Evolutionary conservation across 257 asterid species (phyloP).

Genomic region (Oldenlandia corymbosa): DNA sequence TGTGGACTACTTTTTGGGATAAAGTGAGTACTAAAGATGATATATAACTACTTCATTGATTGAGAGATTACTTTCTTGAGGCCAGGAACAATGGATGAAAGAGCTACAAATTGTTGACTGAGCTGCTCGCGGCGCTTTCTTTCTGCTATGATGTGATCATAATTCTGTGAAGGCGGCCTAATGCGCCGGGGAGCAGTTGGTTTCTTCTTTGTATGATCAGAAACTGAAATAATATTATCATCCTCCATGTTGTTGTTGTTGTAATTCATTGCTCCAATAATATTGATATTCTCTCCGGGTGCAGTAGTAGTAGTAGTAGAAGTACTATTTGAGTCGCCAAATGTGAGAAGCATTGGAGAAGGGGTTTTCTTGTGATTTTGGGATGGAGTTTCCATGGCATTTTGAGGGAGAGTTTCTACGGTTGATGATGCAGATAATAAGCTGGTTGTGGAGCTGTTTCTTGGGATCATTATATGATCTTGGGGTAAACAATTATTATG

Average conservation of each 20-base stretch:
- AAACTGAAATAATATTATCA: conserved; percentile 10
- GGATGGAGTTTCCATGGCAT: not conserved
- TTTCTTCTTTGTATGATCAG: conserved; percentile 9
- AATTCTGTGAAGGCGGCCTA: conserved; percentile 38
- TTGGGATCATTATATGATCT: not conserved
- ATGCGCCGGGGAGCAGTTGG: conserved; percentile 15
- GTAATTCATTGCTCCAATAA: not conserved
- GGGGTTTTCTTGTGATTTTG: not conserved
- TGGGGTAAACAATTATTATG: not conserved
- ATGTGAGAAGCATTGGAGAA: conserved; percentile 12
- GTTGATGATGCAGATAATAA: conserved; percentile 3
- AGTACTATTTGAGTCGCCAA: conserved; percentile 9
- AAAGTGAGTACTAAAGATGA: too few relatives aligned
- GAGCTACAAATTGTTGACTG: conserved; percentile 33
- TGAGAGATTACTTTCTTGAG: conserved; percentile 48
- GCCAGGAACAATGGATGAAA: conserved; percentile 43
- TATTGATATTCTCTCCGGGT: conserved; percentile 1
- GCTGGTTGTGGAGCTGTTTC: conserved; percentile 5
- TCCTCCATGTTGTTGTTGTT: not conserved
- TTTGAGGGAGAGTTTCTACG: not conserved
- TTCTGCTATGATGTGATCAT: conserved; percentile 40
- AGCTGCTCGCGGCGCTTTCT: conserved; percentile 47
- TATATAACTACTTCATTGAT: too few relatives aligned
- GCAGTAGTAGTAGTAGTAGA: too few relatives aligned
- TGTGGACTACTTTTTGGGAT: too few relatives aligned